Conservation (phyloP, 2,329 filamentous ascomycete genomes). For the Arthrobotrys megalospora region DNA sequence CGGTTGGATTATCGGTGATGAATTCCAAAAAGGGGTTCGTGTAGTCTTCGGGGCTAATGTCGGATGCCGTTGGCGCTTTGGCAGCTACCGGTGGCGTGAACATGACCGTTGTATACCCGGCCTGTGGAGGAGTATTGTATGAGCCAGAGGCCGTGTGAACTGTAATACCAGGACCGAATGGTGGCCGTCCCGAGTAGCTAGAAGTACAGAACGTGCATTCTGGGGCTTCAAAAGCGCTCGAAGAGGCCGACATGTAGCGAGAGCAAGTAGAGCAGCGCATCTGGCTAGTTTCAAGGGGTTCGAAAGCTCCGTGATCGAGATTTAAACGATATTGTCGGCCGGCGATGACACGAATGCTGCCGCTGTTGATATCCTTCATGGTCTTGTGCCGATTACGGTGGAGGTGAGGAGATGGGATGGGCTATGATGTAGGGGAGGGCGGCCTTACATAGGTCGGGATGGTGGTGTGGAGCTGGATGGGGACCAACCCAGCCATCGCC, state of each 20-base stretch:
- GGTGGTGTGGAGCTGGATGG: conserved; percentile 8
- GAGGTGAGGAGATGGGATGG: conserved; percentile 7
- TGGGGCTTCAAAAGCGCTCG: conserved; percentile 21
- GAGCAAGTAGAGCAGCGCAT: conserved; percentile 58
- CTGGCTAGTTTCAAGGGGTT: conserved; percentile 18
- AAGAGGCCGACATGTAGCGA: conserved; percentile 52
- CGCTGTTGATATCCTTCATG: conserved; percentile 50
- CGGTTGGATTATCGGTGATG: conserved; percentile 88
- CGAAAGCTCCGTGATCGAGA: conserved; percentile 31
- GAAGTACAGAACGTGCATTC: conserved; percentile 54
- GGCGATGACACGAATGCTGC: conserved; percentile 35
- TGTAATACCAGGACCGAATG: conserved; percentile 35
- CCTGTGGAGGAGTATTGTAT: conserved; percentile 6
- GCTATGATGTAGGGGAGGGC: conserved; percentile 15
- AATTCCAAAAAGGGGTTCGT: conserved; percentile 89
- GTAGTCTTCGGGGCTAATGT: conserved; percentile 74
- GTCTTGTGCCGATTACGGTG: conserved; percentile 15
- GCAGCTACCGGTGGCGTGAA: conserved; percentile 11
- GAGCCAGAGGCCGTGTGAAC: conserved; percentile 37
- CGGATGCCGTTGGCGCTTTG: conserved; percentile 48
- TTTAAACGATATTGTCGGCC: conserved; percentile 42
- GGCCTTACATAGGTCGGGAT: conserved; percentile 4
- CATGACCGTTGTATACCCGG: conserved; percentile 19
- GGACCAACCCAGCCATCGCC: conserved; percentile 52
- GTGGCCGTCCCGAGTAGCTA: conserved; percentile 31